Evolutionary conservation across 163 green algal species (phyloP).

Genomic region (Scenedesmus sp.): DNA sequence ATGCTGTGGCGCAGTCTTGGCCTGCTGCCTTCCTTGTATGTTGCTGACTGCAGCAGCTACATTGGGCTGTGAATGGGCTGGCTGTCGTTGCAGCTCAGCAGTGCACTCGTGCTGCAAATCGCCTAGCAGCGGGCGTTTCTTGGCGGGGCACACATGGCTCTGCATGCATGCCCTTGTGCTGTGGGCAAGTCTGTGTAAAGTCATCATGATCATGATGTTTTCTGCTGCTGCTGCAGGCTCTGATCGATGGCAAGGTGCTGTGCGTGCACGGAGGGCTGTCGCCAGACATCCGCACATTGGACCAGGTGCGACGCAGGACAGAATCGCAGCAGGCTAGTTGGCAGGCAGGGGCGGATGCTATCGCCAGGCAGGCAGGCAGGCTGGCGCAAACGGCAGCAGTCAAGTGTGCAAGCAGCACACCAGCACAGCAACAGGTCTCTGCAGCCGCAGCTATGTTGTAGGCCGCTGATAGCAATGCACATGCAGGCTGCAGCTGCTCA

Average conservation of each 20-base stretch:
- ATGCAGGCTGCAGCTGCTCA: no score
- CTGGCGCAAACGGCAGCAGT: no score
- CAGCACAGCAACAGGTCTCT: no score
- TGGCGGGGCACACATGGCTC: no score
- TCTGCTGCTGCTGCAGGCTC: constrained; percentile 70
- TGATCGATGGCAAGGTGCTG: constrained; percentile 93
- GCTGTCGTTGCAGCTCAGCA: background rate
- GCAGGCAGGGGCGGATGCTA: no score
- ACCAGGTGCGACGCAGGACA: constrained; percentile 81
- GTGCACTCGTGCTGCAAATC: no score
- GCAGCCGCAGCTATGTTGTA: no score
- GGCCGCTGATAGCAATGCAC: no score
- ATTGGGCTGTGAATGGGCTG: background rate
- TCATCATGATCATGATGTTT: background rate
- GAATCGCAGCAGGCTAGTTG: background rate
- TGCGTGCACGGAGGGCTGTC: constrained; percentile 99
- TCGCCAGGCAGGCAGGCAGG: no score
- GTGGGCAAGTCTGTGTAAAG: no score
- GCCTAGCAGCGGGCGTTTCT: no score
- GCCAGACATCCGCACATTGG: constrained; percentile 96
- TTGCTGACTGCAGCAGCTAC: background rate
- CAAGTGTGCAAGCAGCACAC: no score
- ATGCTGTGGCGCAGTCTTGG: constrained; percentile 1
- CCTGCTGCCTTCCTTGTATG: background rate
- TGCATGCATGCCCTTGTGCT: background rate